Base-by-base conservation (phyloP, 148 eudicot species). In the Simmondsia chinensis region DNA sequence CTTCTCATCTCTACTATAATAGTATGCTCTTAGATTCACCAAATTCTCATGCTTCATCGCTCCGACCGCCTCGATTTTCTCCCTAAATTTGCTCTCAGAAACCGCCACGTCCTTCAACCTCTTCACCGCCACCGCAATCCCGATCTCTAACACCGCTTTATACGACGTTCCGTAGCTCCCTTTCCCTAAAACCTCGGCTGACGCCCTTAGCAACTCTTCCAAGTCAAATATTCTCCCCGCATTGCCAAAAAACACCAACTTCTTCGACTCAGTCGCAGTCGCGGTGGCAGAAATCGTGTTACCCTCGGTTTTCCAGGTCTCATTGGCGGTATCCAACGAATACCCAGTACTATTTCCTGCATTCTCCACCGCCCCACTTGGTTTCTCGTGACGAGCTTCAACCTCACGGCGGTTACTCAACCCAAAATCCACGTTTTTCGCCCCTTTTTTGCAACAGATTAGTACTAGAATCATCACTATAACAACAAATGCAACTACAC, bases 161-260 rank as follows among this genome's bases (percentile, higher is more conserved):
- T 87, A 87, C 7, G 94, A 67, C n/a, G 96, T 87, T 58, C 94
- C 96, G 42, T 76, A 87, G 3, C 85, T 83, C 48, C 94, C 94
- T 57, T 87, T 87, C 21, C 96, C 96, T 62, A 83, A 59, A 33
- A 87, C 96, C 70, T 87, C 96, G 0, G 94, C 94, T 4, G 94
- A 83, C 22, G 94, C 96, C 34, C 89, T 74, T 59, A 87, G 59
- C 59, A 87, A 43, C 24, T 87, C 94, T 53, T 87, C 96, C 54
- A 78, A 67, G 54, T 80, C 96, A 46, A 76, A 87, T 20, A 65
- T 59, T 56, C 68, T 79, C 14, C 69, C 69, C 7, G 69, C 69
- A 20, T 73, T 58, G 6, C 89, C 83, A 23, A 83, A 77, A 49
- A 83, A 87, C 65, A 83, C 73, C 59, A 87, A 41, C 46, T 79